Conservation (phyloP, 2,329 filamentous ascomycete species). For the Clarireedia homoeocarpa region DNA sequence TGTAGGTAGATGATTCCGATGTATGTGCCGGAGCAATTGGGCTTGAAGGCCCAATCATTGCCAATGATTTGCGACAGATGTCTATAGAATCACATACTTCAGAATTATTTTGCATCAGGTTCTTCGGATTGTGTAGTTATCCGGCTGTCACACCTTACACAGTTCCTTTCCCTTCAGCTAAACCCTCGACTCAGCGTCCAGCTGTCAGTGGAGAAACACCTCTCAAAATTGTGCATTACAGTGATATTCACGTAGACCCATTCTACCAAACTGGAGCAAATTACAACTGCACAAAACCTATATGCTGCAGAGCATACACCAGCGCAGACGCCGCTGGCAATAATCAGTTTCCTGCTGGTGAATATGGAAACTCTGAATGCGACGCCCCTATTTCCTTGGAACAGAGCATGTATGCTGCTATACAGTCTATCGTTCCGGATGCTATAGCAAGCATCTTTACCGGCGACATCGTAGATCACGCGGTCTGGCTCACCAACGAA, state of each 20-base stretch:
- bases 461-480: constrained; percentile 34
- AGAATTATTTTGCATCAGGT: constrained; percentile 42
- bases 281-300: constrained; percentile 35
- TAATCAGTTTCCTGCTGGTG: constrained; percentile 31
- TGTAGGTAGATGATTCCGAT: constrained; percentile 27
- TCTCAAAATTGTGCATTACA: constrained; percentile 35
- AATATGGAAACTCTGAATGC: constrained; percentile 33
- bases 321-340: constrained; percentile 32
- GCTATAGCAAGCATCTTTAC: constrained; percentile 33
- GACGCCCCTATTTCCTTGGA: constrained; percentile 34
- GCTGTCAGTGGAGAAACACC: constrained; percentile 31
- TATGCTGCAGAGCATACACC: constrained; percentile 35
- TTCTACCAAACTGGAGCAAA: constrained; percentile 33
- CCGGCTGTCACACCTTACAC: constrained; percentile 30
- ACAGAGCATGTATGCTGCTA: constrained; percentile 33
- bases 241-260: constrained; percentile 36
- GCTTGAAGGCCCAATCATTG: constrained; percentile 46
- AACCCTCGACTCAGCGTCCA: constrained; percentile 29
- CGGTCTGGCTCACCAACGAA: constrained; percentile 30
- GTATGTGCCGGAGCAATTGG: constrained; percentile 38
- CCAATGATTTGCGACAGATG: constrained; percentile 41
- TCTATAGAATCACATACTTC: constrained; percentile 41
- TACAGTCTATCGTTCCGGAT: constrained; percentile 25
- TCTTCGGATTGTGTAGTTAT: constrained; percentile 37
- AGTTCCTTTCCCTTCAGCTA: constrained; percentile 30